A percentile compares a stretch with the other conserved stretches of the same genome.
Evolutionary conservation across 257 asterid species (phyloP).

Genomic region (Voacanga thouarsii): DNA sequence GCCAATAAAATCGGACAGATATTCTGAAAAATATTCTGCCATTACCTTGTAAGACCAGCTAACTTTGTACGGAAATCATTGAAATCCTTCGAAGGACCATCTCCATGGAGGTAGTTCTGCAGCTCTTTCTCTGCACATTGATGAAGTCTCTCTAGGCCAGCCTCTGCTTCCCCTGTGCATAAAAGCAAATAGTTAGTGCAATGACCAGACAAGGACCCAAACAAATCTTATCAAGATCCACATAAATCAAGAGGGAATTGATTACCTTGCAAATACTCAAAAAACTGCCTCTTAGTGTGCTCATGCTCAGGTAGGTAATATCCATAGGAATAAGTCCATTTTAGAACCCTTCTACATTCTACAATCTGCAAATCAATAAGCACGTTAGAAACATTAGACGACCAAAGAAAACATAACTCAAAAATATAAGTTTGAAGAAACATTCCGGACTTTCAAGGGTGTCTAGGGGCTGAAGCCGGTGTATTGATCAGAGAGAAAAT

Average conservation of each 20-base stretch:
- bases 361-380: slow-evolving; percentile 65
- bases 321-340: slow-evolving; percentile 98
- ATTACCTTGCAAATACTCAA: slow-evolving; percentile 96
- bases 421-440: no score
- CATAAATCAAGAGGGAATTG: slow-evolving; percentile 12
- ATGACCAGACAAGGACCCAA: background rate
- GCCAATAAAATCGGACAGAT: background rate
- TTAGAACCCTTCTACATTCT: slow-evolving; percentile 94
- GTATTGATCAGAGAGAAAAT: background rate
- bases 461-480: no score
- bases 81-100: slow-evolving; percentile 68
- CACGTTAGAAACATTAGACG: slow-evolving; percentile 11
- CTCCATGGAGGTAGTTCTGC: slow-evolving; percentile 50
- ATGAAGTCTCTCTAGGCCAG: slow-evolving; percentile 98
- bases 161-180: slow-evolving; percentile 88
- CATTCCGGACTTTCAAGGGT: no score
- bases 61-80: slow-evolving; percentile 92
- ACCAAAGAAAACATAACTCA: background rate
- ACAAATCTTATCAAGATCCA: background rate
- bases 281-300: slow-evolving; percentile 67
- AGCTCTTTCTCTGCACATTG: slow-evolving; percentile 98
- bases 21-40: background rate
- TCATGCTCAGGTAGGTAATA: slow-evolving; percentile 79
- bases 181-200: background rate
- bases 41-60: slow-evolving; percentile 93